phyloP scores from a whole-genome alignment of 192 early-diverging fungal genomes.

The Entomortierella beljakovae region DNA sequence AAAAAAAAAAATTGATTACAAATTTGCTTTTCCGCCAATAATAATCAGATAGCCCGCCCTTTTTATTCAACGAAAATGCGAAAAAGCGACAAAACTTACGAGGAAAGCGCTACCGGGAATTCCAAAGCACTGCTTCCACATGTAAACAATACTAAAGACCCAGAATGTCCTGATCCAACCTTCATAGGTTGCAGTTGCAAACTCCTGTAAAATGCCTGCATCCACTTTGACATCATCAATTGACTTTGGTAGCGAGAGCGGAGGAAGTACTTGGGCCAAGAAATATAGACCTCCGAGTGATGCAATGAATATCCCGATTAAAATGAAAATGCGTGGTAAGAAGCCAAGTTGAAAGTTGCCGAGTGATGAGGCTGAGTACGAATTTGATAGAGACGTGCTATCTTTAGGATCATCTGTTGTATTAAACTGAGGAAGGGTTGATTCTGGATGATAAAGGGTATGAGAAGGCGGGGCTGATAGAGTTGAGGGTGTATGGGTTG shows the following conservation, averaged over 20 bases:
- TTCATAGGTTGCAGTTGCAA: conserved; percentile 53
- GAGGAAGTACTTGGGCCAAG: conserved; percentile 43
- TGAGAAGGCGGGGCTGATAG: background rate
- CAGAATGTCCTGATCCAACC: conserved; percentile 55
- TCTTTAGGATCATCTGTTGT: background rate
- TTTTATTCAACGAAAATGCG: conserved; percentile 6
- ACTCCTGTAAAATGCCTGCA: conserved; percentile 57
- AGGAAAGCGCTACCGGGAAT: conserved; percentile 67
- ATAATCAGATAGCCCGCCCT: too few species aligned
- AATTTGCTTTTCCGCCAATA: too few species aligned
- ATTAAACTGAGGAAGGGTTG: conserved; percentile 23
- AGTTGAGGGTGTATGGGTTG: conserved; percentile 7
- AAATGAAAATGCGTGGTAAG: conserved; percentile 37
- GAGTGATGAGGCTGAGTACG: conserved; percentile 9
- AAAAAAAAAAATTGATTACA: too few species aligned
- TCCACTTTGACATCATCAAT: conserved; percentile 61
- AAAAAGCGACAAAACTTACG: conserved; percentile 17
- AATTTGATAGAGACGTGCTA: background rate
- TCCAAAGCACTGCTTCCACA: conserved; percentile 70
- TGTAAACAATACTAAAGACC: conserved; percentile 60
- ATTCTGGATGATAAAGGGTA: conserved; percentile 16
- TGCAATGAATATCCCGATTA: conserved; percentile 36
- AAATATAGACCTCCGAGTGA: conserved; percentile 42
- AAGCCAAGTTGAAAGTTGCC: conserved; percentile 36
- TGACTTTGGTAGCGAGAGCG: conserved; percentile 59